Evolutionary conservation across 2,329 filamentous ascomycete species (phyloP).

Genomic region (Diaporthe caulivora): DNA sequence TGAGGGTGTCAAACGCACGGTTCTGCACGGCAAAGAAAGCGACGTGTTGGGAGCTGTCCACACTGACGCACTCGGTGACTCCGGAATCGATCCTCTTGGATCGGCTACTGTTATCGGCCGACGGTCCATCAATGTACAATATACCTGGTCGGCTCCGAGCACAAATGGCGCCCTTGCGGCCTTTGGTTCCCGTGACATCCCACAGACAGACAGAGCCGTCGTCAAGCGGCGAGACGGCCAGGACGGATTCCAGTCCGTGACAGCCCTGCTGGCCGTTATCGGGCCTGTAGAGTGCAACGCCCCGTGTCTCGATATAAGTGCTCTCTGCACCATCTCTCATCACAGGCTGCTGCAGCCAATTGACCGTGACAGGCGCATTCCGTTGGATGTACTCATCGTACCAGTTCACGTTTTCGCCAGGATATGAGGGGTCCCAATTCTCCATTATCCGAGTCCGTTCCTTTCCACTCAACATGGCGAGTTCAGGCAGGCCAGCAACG

Average conservation of each 20-base stretch:
- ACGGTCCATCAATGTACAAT: conserved; percentile 68
- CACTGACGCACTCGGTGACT: conserved; percentile 85
- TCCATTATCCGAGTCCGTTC: conserved; percentile 71
- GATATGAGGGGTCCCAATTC: conserved; percentile 87
- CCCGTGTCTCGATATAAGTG: conserved; percentile 75
- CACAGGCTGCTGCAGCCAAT: conserved; percentile 79
- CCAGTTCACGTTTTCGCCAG: conserved; percentile 80
- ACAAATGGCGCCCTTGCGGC: conserved; percentile 71
- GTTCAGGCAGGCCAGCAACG: neutral
- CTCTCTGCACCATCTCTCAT: conserved; percentile 55
- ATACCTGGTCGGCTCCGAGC: conserved; percentile 76
- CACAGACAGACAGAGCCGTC: conserved; percentile 91
- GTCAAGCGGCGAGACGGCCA: conserved; percentile 82
- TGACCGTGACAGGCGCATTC: conserved; percentile 78
- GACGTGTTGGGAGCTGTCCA: conserved; percentile 75
- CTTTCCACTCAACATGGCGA: conserved; percentile 44
- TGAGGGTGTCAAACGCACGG: conserved; percentile 59
- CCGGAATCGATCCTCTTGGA: conserved; percentile 78
- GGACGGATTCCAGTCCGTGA: conserved; percentile 55
- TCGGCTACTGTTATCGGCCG: conserved; percentile 57
- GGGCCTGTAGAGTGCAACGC: conserved; percentile 76
- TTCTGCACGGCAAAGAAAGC: conserved; percentile 87
- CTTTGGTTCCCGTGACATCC: conserved; percentile 74
- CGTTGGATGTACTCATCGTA: conserved; percentile 91
- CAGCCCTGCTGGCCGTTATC: conserved; percentile 63